Evolutionary conservation across 176 grass and related monocot species (phyloP).

Genomic region (Bolboschoenus planiculmis): DNA sequence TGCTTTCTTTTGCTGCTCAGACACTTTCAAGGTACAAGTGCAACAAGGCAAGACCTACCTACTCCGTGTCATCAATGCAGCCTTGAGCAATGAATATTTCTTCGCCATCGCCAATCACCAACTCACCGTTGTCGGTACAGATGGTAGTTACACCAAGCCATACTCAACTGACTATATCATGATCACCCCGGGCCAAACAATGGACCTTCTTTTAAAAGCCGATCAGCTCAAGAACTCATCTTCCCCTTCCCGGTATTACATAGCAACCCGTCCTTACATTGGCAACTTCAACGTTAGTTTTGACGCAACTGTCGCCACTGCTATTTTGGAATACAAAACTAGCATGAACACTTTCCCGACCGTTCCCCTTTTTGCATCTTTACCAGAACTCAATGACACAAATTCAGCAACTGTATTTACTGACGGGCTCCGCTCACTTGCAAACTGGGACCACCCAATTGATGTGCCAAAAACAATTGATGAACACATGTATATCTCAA

Average conservation of each 20-base stretch:
- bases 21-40: neutral
- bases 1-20: neutral
- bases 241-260: conserved; percentile 55
- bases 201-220: conserved; percentile 56
- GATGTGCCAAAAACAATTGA: conserved; percentile 27
- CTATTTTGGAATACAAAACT: conserved; percentile 52
- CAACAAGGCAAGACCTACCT: neutral
- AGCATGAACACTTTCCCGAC: conserved; percentile 3
- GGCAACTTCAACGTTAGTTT: conserved; percentile 1
- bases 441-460: neutral
- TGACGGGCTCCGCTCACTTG: conserved; percentile 35
- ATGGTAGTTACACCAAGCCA: conserved; percentile 58
- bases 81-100: conserved; percentile 60
- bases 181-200: conserved; percentile 61
- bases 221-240: conserved; percentile 16
- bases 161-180: conserved; percentile 59
- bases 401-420: conserved; percentile 38
- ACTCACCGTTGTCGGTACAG: conserved; percentile 71
- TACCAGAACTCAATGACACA: conserved; percentile 41
- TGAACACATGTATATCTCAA: conserved; percentile 39
- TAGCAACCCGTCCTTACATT: conserved; percentile 40
- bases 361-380: conserved; percentile 25
- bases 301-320: conserved; percentile 32
- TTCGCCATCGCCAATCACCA: conserved; percentile 60
- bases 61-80: conserved; percentile 50